Base-by-base conservation (phyloP, 352 stramenopile species). In the Plasmopara viticola region DNA sequence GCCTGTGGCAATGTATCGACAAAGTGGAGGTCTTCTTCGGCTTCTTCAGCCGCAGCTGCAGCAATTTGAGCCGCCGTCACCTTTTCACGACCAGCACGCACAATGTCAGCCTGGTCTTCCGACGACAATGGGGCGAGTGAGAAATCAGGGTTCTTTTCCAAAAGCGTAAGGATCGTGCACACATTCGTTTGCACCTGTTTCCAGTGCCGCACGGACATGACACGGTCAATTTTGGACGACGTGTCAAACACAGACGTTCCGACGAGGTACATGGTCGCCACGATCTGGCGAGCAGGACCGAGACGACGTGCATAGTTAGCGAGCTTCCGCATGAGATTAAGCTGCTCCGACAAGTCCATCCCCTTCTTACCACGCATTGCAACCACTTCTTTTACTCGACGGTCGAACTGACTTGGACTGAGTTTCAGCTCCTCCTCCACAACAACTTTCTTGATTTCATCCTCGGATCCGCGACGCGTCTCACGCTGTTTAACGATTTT, bases 11-110 rank as follows among this genome's bases (percentile, higher is more conserved):
- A 37, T 17, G 72, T 84, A 51, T 93, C 78, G 10, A 86, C 86
- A 42, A 84, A 88, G 40, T 94, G 78, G 29, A 78, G 69, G 53
- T 95, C 86, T 49, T 94, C 82, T 49, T 97, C 91, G 46, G 97
- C 91, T 2, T 88, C 80, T 35, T 68, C 63, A 28, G 63, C 61
- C 5, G 62, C 64, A 41, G 64, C 64, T 4, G 60, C 59, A 14
- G 64, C 64, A 10, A 65, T 65, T 46, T 72, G 64, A 39, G 82
- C 82, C 64, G 88, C 90, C 33, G 64, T 73, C n/a, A 81, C 75
- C 39, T 86, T 81, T 53, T 94, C 84, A 10, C 70, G 72, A 0
- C 69, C 77, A 42, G 76, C 75, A 58, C 75, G 78, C 7, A 93
- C 54, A 29, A 95, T 79, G 53, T 95, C 86, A 14, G 84, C 86